Conservation (phyloP, 257 asterid species). For the Scutellaria barbata region DNA sequence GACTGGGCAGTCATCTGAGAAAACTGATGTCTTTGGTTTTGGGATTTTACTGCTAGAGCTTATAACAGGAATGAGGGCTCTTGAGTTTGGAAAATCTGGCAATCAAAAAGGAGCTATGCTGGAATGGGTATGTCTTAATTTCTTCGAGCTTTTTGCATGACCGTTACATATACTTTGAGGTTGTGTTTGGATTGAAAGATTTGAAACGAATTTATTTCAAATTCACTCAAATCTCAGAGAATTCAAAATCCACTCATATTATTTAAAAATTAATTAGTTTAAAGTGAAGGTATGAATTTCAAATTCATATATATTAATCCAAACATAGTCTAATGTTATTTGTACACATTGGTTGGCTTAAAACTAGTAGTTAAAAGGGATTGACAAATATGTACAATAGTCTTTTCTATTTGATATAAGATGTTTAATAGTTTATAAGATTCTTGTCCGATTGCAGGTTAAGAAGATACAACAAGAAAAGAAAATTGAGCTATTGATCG, state of each 20-base stretch:
- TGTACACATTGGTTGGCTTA: too few species aligned
- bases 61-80: constrained; percentile 91
- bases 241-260: too few species aligned
- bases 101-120: constrained; percentile 92
- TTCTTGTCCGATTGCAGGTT: constrained; percentile 53
- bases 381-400: background rate
- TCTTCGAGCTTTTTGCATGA: background rate
- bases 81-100: constrained; percentile 78
- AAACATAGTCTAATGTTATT: too few species aligned
- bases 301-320: too few species aligned
- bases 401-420: background rate
- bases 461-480: constrained; percentile 74
- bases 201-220: too few species aligned
- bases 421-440: background rate
- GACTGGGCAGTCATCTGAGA: constrained; percentile 95
- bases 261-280: too few species aligned
- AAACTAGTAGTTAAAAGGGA: background rate
- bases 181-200: too few species aligned
- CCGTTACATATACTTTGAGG: background rate
- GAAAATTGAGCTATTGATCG: constrained; percentile 69
- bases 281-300: too few species aligned
- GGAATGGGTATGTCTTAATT: constrained; percentile 65
- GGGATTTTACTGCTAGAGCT: constrained; percentile 93
- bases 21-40: constrained; percentile 95
- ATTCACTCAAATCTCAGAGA: too few species aligned